These are phyloP conservation scores for Paecilomyces dactylethromorphus DNA, from an alignment of 2,329 filamentous ascomycete species.

Conservation along the genomic window DNA sequence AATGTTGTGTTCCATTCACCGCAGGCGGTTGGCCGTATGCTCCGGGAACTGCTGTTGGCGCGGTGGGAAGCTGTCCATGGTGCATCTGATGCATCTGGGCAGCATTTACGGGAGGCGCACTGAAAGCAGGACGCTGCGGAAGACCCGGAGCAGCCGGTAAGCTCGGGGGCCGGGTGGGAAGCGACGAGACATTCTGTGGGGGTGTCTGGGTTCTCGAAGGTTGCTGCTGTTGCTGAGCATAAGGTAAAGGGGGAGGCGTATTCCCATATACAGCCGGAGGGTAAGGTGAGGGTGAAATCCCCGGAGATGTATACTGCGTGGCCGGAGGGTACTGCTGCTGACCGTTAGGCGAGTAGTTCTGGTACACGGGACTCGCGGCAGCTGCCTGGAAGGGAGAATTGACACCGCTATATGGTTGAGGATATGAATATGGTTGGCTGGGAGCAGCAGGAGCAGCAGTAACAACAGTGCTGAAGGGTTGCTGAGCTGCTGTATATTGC, in stretches of 20 bases:
- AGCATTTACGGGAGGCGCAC: constrained; percentile 46
- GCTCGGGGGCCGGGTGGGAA: constrained; percentile 47
- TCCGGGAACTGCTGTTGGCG: constrained; percentile 19
- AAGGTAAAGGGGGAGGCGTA: constrained; percentile 35
- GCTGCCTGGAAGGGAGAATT: constrained; percentile 38
- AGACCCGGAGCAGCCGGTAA: constrained; percentile 52
- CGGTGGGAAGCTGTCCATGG: constrained; percentile 39
- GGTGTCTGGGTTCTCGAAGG: constrained; percentile 37
- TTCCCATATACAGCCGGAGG: constrained; percentile 31
- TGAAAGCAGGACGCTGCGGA: constrained; percentile 55
- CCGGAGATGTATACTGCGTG: constrained; percentile 24
- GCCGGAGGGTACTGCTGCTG: constrained; percentile 26
- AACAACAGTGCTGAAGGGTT: constrained; percentile 41
- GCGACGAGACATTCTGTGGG: constrained; percentile 26
- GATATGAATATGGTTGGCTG: constrained; percentile 31
- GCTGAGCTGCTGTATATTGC: constrained; percentile 38
- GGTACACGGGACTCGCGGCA: constrained; percentile 30
- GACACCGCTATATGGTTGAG: constrained; percentile 36
- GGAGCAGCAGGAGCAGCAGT: constrained; percentile 26
- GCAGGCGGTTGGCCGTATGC: constrained; percentile 14
- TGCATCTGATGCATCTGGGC: constrained; percentile 54
- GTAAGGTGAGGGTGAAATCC: constrained; percentile 26
- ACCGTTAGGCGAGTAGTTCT: constrained; percentile 27
- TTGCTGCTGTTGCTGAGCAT: constrained; percentile 35
- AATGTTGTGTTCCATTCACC: constrained; percentile 22